These are phyloP conservation scores for Eutrema salsugineum DNA, from an alignment of 441 rosid species.

Conservation along the genomic window DNA sequence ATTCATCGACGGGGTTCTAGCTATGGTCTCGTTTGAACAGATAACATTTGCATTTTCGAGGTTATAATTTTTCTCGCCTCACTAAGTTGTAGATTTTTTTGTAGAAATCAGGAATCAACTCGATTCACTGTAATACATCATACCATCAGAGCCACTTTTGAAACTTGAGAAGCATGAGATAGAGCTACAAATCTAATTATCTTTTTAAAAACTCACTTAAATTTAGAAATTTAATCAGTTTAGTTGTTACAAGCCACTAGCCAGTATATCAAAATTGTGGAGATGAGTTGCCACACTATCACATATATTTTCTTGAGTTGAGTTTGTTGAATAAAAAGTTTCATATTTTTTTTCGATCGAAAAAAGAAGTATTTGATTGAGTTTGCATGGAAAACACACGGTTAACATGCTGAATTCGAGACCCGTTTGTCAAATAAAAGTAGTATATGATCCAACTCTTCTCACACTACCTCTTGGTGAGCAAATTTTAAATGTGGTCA, in stretches of 20 bases:
- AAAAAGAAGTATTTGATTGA: no score
- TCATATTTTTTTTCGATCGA: no score
- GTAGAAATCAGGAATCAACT: not conserved
- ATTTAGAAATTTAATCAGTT: no score
- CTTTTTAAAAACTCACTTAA: no score
- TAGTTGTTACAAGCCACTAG: no score
- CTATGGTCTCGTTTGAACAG: not conserved
- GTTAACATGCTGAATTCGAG: not conserved
- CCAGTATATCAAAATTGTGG: no score
- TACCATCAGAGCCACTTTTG: no score
- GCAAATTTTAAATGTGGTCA: not conserved
- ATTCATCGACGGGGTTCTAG: not conserved
- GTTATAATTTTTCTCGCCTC: not conserved
- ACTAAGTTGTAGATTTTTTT: not conserved
- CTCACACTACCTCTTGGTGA: not conserved
- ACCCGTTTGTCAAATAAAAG: not conserved
- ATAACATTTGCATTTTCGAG: not conserved
- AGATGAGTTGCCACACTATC: no score
- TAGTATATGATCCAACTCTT: not conserved
- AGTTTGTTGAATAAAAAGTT: not conserved
- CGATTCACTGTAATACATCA: no score
- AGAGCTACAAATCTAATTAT: no score
- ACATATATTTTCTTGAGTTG: not conserved
- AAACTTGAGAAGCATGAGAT: no score
- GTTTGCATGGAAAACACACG: not conserved